A percentile compares a stretch with the other conserved stretches of the same genome.
Conservation (phyloP, 2,329 filamentous ascomycete genomes). For the Beauveria brongniartii region DNA sequence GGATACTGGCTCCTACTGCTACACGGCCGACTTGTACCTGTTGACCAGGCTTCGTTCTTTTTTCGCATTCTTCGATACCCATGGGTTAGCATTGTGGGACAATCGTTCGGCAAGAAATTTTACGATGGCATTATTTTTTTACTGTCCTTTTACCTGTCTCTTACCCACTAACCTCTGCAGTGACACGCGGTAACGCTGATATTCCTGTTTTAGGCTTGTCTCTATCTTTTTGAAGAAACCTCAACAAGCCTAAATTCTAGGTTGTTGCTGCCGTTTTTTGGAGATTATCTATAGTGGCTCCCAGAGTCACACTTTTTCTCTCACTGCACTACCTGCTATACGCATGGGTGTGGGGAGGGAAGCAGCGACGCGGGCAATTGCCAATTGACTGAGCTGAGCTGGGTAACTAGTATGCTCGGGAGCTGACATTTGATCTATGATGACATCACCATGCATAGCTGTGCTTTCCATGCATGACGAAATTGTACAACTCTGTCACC, state of each 20-base stretch:
- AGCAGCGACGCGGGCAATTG: background rate
- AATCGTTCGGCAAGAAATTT: constrained; percentile 1
- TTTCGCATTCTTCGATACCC: constrained; percentile 6
- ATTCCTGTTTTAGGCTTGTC: background rate
- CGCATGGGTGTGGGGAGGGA: constrained; percentile 43
- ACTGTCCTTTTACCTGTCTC: background rate
- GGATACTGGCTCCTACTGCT: background rate
- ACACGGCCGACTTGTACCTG: background rate
- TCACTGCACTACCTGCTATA: constrained; percentile 42
- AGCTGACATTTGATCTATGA: background rate
- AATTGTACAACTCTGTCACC: constrained; percentile 4
- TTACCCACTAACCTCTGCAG: constrained; percentile 23
- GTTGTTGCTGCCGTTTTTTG: background rate
- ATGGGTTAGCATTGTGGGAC: constrained; percentile 10
- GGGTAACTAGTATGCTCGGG: background rate
- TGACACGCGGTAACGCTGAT: constrained; percentile 16
- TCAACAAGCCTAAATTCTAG: background rate
- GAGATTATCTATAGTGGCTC: constrained; percentile 2
- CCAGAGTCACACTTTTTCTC: constrained; percentile 31
- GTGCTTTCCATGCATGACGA: background rate
- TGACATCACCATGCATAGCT: background rate
- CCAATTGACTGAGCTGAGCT: background rate
- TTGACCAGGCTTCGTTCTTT: background rate
- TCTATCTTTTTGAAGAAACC: background rate
- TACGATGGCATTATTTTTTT: background rate